A percentile compares a stretch with the other conserved stretches of the same genome.
Evolutionary conservation across 495 filamentous ascomycete genomes (phyloP).

Genomic region (Hypoxylon fuscum): DNA sequence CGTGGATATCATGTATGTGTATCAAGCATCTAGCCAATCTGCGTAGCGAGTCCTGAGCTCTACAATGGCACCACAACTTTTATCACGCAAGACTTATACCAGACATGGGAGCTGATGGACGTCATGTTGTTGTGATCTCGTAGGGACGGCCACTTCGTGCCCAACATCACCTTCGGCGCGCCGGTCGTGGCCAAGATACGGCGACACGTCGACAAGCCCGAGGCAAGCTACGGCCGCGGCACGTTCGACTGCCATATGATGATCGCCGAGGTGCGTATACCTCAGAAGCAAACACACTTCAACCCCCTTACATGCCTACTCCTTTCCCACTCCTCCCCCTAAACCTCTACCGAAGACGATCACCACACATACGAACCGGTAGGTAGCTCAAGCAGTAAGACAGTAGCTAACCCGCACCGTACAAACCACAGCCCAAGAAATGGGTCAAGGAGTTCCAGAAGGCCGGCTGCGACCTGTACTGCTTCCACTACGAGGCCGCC

Average conservation of each 20-base stretch:
- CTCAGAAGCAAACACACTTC: not conserved
- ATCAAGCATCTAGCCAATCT: not conserved
- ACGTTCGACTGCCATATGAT: conserved; percentile 99
- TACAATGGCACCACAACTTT: no score
- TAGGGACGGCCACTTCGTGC: conserved; percentile 94
- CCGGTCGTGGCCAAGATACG: conserved; percentile 95
- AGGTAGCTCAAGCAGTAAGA: not conserved
- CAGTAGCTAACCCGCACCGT: not conserved
- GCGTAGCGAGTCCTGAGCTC: no score
- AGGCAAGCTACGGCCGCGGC: conserved; percentile 69
- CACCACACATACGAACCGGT: not conserved
- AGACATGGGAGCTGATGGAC: not conserved
- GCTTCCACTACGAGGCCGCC: conserved; percentile 99
- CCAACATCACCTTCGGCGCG: conserved; percentile 94
- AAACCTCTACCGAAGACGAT: not conserved
- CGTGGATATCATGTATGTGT: conserved; percentile 81
- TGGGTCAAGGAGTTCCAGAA: conserved; percentile 95
- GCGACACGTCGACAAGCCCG: conserved; percentile 71
- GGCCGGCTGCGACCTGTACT: conserved; percentile 96
- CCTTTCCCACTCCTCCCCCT: not conserved
- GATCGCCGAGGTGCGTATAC: conserved; percentile 83
- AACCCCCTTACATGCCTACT: not conserved
- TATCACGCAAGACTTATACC: no score
- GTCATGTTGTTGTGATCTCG: not conserved
- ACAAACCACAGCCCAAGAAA: conserved; percentile 78